Evolutionary conservation across 768 basidiomycete genomes (phyloP).

Genomic region (Amylocystis lapponica): DNA sequence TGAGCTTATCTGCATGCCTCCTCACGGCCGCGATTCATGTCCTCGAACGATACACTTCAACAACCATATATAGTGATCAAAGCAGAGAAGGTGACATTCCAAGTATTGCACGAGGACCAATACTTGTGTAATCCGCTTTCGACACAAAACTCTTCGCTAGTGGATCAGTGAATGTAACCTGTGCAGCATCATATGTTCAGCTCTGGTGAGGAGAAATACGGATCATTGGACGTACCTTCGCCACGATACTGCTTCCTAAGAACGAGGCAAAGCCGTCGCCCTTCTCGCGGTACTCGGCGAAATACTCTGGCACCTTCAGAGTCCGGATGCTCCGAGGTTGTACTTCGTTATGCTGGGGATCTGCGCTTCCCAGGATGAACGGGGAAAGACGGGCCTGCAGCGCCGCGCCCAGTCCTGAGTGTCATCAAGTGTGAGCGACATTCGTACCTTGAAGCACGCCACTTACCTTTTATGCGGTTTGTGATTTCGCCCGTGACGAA

Average conservation of each 20-base stretch:
- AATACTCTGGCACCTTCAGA: slow-evolving; percentile 79
- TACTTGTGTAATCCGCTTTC: slow-evolving; percentile 69
- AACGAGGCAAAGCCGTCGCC: slow-evolving; percentile 80
- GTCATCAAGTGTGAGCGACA: background rate
- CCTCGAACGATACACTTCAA: too few species aligned
- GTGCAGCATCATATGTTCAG: background rate
- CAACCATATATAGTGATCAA: too few species aligned
- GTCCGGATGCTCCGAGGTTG: slow-evolving; percentile 63
- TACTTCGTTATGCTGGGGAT: slow-evolving; percentile 57
- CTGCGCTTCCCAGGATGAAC: slow-evolving; percentile 53
- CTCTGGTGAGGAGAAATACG: background rate
- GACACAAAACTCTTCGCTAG: slow-evolving; percentile 67
- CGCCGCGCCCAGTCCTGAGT: slow-evolving; percentile 37
- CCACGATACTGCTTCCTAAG: slow-evolving; percentile 77
- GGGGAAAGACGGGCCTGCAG: slow-evolving; percentile 67
- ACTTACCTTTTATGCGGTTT: slow-evolving; percentile 62
- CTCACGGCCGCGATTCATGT: too few species aligned
- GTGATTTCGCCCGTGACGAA: slow-evolving; percentile 79
- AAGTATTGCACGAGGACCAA: slow-evolving; percentile 70
- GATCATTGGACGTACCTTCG: slow-evolving; percentile 50
- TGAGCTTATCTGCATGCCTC: too few species aligned
- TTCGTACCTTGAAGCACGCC: slow-evolving; percentile 2
- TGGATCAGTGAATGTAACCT: slow-evolving; percentile 74
- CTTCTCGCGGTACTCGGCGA: slow-evolving; percentile 82
- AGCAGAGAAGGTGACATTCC: slow-evolving; percentile 73